Base-by-base conservation (phyloP, 2,329 filamentous ascomycete genomes). In the Nigrospora sphaerica region DNA sequence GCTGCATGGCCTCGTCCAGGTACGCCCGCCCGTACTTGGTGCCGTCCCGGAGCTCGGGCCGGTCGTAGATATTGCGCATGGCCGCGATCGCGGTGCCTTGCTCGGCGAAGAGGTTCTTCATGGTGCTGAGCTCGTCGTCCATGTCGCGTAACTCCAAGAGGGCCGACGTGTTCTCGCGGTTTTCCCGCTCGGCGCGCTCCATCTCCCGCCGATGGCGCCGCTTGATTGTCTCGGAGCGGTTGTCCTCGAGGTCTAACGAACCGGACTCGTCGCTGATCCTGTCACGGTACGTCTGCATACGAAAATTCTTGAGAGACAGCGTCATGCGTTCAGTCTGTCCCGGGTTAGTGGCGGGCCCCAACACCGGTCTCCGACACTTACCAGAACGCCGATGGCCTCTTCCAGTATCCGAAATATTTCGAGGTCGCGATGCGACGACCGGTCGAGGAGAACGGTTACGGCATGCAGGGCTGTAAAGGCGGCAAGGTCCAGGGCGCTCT, bases 331-430 rank as follows among this genome's bases (percentile, higher is more conserved):
- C 81, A 1, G 75, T 81, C 77, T 82, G 39, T 28, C 23, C 2
- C 2, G 13, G 1, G 9, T 12, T 3, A 36, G 19, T 16, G 12
- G 3, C 18, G 18, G 34, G 33, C 16, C 4, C 17, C 1, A 19
- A n/a, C 2, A n/a, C 16, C 28, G 3, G 43, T 53, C 11, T 3
- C 9, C 11, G 7, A 10, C 0, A 48, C 66, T 39, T 58, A 82
- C 80, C 51, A 84, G 55, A 18, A 83, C 75, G 12, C 79, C 81
- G 32, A 85, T 80, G 6, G 80, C 81, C 50, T 85, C 81, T 52
- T 83, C 80, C 40, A 85, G 84, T 1, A 85, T 80, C 2, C 80
- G 73, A 48, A 84, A 81, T 0, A 84, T 70, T 48, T 85, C 78
- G 0, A 85, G 63, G 40, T 84, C 78, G 0, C 75, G 76, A 53